Evolutionary conservation across 2,329 filamentous ascomycete species (phyloP).

Genomic region (Neocucurbitaria cava): DNA sequence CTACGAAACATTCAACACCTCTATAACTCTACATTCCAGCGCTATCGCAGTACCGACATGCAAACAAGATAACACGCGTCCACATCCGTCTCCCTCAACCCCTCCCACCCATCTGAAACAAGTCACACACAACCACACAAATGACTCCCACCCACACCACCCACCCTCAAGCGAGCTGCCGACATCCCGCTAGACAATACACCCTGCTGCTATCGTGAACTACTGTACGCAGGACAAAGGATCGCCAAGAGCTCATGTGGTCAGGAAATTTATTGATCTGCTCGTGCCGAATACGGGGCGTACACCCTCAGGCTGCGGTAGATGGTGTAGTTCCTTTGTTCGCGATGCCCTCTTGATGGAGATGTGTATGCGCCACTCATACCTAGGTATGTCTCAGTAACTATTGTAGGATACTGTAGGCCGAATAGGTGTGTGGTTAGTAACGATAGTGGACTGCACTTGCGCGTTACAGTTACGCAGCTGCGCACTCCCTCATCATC

Average conservation of each 20-base stretch:
- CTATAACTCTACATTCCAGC: not conserved
- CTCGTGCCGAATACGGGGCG: conserved; percentile 8
- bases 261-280: conserved; percentile 20
- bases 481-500: too few relatives aligned
- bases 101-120: conserved; percentile 18
- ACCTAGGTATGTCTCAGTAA: too few relatives aligned
- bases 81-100: not conserved
- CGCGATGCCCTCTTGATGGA: too few relatives aligned
- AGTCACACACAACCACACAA: conserved; percentile 15
- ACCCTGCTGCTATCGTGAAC: not conserved
- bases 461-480: too few relatives aligned
- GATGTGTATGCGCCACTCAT: too few relatives aligned
- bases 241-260: conserved; percentile 21
- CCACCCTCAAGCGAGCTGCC: conserved; percentile 8
- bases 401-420: too few relatives aligned
- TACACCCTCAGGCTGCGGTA: not conserved
- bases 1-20: too few relatives aligned
- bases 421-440: too few relatives aligned
- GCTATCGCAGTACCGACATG: not conserved
- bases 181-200: not conserved
- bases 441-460: too few relatives aligned
- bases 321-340: not conserved
- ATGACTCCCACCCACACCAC: conserved; percentile 9
- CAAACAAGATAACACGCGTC: not conserved
- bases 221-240: too few relatives aligned